Base-by-base conservation (phyloP, 2,329 filamentous ascomycete genomes). In the Pezicula radicicola region DNA sequence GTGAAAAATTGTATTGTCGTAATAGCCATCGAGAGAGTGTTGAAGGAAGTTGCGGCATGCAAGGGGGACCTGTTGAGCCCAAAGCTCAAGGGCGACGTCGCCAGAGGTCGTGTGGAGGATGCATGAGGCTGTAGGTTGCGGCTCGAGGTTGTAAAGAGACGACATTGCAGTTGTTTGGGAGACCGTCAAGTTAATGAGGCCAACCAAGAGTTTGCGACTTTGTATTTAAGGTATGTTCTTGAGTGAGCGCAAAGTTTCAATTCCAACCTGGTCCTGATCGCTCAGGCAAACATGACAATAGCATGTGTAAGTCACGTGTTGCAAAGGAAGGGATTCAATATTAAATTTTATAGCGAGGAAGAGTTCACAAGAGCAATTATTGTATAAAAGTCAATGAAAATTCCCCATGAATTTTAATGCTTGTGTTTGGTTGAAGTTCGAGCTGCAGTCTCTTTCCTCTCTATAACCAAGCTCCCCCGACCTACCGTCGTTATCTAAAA, bases 1-100 rank as follows among this genome's bases (percentile, higher is more conserved):
- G 73, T 99, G 94, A 73, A 99, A 99, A 56, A 94, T 86, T 0
- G 92, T 97, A 66, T 87, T 85, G 63, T 91, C 87, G 75, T 97
- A 99, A 76, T 97, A 97, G 61, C 91, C 91, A 68, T 99, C 92
- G 60, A 97, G 81, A 67, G 90, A 94, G 65, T 92, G 87, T 70
- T 99, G 94, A 36, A 99, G 80, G 72, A 99, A 99, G 75, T 97
- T 97, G 61, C 93, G 91, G 66, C 87, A 91, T 25, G 94, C 88
- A 56, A 97, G 78, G 8, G 94, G 94, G 0, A 90, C 88, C 72
- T 99, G 94, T 67, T 94, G 94, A 16, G 92, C 92, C 76, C 96
- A 99, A 52, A 99, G 85, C 70, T 96, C 91, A 71, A 99, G 81
- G 36, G 89, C 86, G 52, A 99, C 80, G 65, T 96, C 92, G 70